phyloP scores from a whole-genome alignment of 352 stramenopile genomes.

The Phytopythium kandeliae region DNA sequence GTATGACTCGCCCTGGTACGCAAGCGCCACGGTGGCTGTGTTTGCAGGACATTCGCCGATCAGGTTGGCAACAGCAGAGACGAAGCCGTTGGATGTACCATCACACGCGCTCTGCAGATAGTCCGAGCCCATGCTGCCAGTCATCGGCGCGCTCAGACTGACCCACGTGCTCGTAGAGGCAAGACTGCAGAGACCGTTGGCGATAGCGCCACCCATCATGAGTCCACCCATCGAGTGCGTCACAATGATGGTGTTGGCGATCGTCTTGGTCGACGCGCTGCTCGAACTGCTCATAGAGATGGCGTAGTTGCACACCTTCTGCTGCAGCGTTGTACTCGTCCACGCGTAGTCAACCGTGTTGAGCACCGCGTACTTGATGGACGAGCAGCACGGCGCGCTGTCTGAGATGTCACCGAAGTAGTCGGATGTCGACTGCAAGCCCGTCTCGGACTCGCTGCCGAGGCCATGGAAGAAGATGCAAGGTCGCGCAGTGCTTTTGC shows the following conservation, averaged over 20 bases:
- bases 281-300: slow-evolving; percentile 12
- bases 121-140: slow-evolving; percentile 22
- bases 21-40: slow-evolving; percentile 19
- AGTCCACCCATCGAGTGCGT: slow-evolving; percentile 48
- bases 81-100: slow-evolving; percentile 13
- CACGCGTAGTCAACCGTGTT: slow-evolving; percentile 28
- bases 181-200: slow-evolving; percentile 33
- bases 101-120: slow-evolving; percentile 28
- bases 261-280: slow-evolving; percentile 12
- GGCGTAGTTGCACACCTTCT: slow-evolving; percentile 27
- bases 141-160: slow-evolving; percentile 18
- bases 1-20: slow-evolving; percentile 23
- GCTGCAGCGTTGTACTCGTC: slow-evolving; percentile 26
- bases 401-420: slow-evolving; percentile 33
- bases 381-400: slow-evolving; percentile 39
- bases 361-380: slow-evolving; percentile 36
- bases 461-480: slow-evolving; percentile 45
- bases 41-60: slow-evolving; percentile 38
- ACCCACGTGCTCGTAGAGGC: slow-evolving; percentile 23
- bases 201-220: slow-evolving; percentile 29
- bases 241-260: slow-evolving; percentile 38
- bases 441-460: slow-evolving; percentile 3
- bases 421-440: slow-evolving; percentile 4
- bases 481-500: slow-evolving; percentile 21
- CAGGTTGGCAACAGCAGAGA: slow-evolving; percentile 22